phyloP scores from a whole-genome alignment of 129 eudicot species.

The Sambucus nigra region DNA sequence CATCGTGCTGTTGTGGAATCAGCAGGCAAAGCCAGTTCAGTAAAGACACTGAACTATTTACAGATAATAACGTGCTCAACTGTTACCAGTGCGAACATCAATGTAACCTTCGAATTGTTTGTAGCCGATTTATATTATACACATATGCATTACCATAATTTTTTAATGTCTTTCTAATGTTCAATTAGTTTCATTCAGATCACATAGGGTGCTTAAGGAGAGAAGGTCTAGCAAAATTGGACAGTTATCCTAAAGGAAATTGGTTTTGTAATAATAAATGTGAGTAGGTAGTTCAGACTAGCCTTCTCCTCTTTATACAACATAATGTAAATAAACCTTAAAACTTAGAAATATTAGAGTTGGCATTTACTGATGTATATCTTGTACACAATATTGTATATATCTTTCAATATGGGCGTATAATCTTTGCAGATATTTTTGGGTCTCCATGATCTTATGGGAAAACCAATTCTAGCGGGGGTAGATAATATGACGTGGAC shows the following conservation, averaged over 20 bases:
- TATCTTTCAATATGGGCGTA: neutral
- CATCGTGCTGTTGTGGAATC: conserved; percentile 79
- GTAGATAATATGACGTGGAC: conserved; percentile 72
- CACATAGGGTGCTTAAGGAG: conserved; percentile 59
- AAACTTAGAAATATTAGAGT: no score
- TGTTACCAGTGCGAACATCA: conserved; percentile 71
- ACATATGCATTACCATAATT: neutral
- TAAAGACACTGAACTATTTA: conserved; percentile 13
- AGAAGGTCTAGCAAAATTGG: conserved; percentile 20
- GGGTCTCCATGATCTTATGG: conserved; percentile 53
- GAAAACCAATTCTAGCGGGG: conserved; percentile 52
- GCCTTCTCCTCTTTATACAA: neutral
- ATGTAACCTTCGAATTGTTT: conserved; percentile 33
- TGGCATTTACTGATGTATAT: no score
- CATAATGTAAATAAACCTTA: no score
- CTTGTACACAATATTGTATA: no score
- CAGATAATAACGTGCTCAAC: conserved; percentile 21
- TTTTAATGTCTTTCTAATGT: conserved; percentile 4
- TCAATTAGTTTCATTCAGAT: conserved; percentile 31
- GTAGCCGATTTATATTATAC: neutral
- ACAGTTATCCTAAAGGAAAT: conserved; percentile 23
- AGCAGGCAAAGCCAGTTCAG: conserved; percentile 40
- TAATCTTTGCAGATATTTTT: conserved; percentile 40
- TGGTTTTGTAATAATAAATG: conserved; percentile 73
- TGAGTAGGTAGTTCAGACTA: conserved; percentile 46